Evolutionary conservation across 78 protist species (phyloP).

Genomic region (Dictyostelium citrinum): DNA sequence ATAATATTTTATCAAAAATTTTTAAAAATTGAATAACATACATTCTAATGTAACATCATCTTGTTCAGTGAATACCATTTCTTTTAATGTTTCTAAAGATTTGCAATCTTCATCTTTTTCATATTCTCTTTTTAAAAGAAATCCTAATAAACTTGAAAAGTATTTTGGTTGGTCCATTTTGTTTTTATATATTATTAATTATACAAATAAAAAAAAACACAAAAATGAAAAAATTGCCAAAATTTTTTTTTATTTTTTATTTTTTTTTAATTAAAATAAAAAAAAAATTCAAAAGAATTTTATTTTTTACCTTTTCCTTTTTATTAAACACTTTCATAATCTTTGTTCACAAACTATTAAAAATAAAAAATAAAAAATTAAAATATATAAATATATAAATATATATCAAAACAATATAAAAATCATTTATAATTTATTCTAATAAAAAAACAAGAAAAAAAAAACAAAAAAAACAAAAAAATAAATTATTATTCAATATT

Average conservation of each 20-base stretch:
- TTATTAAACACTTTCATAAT: too few species aligned
- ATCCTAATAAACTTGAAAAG: slow-evolving; percentile 51
- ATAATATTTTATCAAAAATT: too few species aligned
- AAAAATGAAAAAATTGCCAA: neutral
- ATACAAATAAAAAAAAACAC: neutral
- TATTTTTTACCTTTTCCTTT: too few species aligned
- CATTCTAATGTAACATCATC: slow-evolving; percentile 31
- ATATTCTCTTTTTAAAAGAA: slow-evolving; percentile 51
- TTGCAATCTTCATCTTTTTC: slow-evolving; percentile 24
- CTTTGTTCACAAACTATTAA: too few species aligned
- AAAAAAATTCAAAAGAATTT: neutral
- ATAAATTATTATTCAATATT: neutral
- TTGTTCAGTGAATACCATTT: slow-evolving; percentile 38
- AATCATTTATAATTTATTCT: neutral
- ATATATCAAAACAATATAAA: neutral
- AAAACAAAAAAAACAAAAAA: neutral
- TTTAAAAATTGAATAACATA: neutral
- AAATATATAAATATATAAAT: too few species aligned
- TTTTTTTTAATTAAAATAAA: too few species aligned
- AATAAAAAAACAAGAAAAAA: neutral
- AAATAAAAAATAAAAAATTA: too few species aligned
- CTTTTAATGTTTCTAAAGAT: slow-evolving; percentile 22
- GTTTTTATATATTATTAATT: neutral
- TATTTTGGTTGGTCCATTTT: slow-evolving; percentile 27
- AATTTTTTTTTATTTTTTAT: too few species aligned